phyloP scores from a whole-genome alignment of 1,284 basidiomycete species.

The Cryptococcus maquisensis region DNA sequence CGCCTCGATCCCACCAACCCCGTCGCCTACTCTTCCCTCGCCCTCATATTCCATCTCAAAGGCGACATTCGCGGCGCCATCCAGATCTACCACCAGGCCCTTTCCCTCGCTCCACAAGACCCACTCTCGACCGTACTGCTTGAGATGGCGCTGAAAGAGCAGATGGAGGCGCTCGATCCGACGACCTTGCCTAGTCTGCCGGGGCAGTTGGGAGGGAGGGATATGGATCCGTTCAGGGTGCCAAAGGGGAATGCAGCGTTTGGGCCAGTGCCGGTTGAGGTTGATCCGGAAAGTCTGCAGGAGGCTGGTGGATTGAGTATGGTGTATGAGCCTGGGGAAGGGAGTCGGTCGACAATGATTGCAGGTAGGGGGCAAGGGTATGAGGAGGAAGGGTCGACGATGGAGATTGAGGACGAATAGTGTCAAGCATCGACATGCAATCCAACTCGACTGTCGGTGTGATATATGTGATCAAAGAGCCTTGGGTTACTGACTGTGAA shows the following conservation, averaged over 20 bases:
- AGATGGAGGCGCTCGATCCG: conserved; percentile 41
- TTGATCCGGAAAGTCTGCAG: conserved; percentile 24
- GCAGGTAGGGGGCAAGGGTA: conserved; percentile 4
- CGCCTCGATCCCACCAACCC: conserved; percentile 74
- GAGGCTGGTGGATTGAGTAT: conserved; percentile 27
- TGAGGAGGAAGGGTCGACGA: conserved; percentile 28
- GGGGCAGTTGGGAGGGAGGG: conserved; percentile 25
- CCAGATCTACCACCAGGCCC: conserved; percentile 80
- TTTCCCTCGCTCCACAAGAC: conserved; percentile 81
- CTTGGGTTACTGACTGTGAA: no score
- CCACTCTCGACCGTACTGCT: conserved; percentile 78
- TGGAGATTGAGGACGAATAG: conserved; percentile 42
- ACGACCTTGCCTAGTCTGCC: conserved; percentile 39
- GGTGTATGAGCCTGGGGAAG: conserved; percentile 10
- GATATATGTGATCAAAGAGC: no score
- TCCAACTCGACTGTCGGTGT: no score
- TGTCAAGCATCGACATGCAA: no score
- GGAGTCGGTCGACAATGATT: conserved; percentile 14
- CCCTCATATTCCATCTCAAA: conserved; percentile 72
- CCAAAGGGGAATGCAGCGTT: conserved; percentile 39
- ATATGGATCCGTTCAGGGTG: conserved; percentile 43
- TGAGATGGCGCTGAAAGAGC: conserved; percentile 67
- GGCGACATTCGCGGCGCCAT: conserved; percentile 73
- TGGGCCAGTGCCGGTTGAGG: conserved; percentile 34
- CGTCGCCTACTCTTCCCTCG: conserved; percentile 73